These are phyloP conservation scores for Corymbia citriodora DNA, from an alignment of 441 rosid genomes.

Conservation along the genomic window DNA sequence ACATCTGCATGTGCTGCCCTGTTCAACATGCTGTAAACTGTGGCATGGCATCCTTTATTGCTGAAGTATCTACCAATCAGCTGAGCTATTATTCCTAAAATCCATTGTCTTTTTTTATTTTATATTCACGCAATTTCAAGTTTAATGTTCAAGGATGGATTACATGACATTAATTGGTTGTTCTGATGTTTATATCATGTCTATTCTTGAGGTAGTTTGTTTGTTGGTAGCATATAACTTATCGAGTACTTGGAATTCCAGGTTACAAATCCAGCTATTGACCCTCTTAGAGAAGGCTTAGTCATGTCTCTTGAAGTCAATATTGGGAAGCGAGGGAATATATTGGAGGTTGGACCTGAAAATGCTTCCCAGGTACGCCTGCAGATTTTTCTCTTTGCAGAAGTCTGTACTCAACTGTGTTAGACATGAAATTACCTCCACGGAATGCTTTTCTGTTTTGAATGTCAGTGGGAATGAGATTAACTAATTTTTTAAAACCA, in stretches of 20 bases:
- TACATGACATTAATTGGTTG: background rate
- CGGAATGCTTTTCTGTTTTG: background rate
- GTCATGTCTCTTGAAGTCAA: slow-evolving; percentile 99
- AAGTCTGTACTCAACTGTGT: background rate
- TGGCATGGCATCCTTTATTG: background rate
- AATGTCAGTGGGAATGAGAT: background rate
- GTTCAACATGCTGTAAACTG: background rate
- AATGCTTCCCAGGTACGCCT: slow-evolving; percentile 83
- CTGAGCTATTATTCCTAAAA: background rate
- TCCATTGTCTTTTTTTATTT: background rate
- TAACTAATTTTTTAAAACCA: slow-evolving; percentile 16
- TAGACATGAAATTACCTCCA: background rate
- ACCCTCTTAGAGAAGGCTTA: slow-evolving; percentile 95
- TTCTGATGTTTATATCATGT: background rate
- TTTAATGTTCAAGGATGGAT: background rate
- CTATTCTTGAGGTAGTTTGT: background rate
- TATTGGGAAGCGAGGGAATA: slow-evolving; percentile 92
- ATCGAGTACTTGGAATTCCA: slow-evolving; percentile 17
- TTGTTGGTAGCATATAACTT: background rate
- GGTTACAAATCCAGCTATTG: slow-evolving; percentile 99
- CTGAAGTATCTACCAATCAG: background rate
- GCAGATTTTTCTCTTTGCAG: slow-evolving; percentile 1
- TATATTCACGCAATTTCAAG: background rate
- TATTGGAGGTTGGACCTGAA: slow-evolving; percentile 93
- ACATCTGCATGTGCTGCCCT: background rate